Percentiles rank a stretch among this genome's conserved stretches.
Evolutionary conservation across 2,329 filamentous ascomycete species (phyloP).

Genomic region (Calonectria multiphialidica): DNA sequence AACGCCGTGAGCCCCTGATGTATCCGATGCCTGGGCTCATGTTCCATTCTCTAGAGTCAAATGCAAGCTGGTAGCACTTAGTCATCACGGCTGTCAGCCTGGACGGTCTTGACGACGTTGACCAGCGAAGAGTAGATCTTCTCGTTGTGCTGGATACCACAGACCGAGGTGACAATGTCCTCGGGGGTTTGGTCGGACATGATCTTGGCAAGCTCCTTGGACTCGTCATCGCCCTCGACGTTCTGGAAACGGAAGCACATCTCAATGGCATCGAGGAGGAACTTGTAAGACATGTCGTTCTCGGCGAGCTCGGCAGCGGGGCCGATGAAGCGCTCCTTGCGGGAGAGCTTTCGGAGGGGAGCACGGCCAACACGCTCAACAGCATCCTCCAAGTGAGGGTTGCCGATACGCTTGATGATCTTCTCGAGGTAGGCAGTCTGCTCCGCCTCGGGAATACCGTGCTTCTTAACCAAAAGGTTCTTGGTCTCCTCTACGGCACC

Average conservation of each 20-base stretch:
- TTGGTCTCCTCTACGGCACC: constrained; percentile 88
- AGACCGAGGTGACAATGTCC: constrained; percentile 83
- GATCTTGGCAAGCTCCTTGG: constrained; percentile 84
- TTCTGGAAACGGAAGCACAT: constrained; percentile 97
- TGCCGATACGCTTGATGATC: constrained; percentile 93
- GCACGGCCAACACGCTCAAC: constrained; percentile 96
- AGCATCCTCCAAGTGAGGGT: constrained; percentile 91
- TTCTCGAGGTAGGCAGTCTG: constrained; percentile 91
- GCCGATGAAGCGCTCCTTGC: constrained; percentile 96
- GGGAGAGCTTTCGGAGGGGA: constrained; percentile 91
- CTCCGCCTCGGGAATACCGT: constrained; percentile 79
- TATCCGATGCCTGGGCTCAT: constrained; percentile 25
- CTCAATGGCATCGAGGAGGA: constrained; percentile 86
- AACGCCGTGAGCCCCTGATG: constrained; percentile 36
- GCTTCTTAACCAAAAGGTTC: constrained; percentile 86
- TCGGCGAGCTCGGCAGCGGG: constrained; percentile 92
- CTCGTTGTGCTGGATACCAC: constrained; percentile 81
- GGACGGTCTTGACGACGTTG: constrained; percentile 85
- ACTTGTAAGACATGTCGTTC: constrained; percentile 77
- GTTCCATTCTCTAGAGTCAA: constrained; percentile 26
- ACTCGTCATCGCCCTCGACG: constrained; percentile 92
- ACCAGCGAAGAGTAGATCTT: constrained; percentile 83
- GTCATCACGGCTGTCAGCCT: constrained; percentile 68
- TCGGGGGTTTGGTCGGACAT: constrained; percentile 80
- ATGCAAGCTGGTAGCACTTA: constrained; percentile 46